Percentiles rank a stretch among this genome's conserved stretches.
These are phyloP conservation scores for Psilocybe cyanescens DNA, from an alignment of 768 basidiomycete genomes.

Conservation along the genomic window DNA sequence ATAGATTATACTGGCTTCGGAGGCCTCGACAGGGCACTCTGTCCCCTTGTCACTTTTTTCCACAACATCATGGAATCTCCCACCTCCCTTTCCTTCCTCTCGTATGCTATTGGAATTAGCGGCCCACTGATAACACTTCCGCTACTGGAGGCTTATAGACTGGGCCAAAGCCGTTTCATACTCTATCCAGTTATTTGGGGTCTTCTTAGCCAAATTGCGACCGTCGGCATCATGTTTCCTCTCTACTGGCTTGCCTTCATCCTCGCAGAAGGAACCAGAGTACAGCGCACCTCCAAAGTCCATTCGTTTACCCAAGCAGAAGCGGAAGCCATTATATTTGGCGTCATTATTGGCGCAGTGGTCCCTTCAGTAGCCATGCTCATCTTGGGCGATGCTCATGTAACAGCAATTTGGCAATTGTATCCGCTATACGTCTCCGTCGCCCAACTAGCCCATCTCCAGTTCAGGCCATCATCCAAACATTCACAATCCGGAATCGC, in stretches of 20 bases:
- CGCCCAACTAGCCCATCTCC: conserved; percentile 41
- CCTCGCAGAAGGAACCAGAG: conserved; percentile 37
- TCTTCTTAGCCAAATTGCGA: conserved; percentile 42
- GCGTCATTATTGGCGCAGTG: conserved; percentile 43
- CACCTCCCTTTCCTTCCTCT: conserved; percentile 32
- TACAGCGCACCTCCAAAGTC: conserved; percentile 18
- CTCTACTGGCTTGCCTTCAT: conserved; percentile 53
- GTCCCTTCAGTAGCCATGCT: conserved; percentile 54
- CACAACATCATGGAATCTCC: conserved; percentile 40
- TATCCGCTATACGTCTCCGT: conserved; percentile 53
- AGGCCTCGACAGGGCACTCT: conserved; percentile 43
- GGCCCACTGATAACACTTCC: conserved; percentile 44
- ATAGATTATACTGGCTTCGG: conserved; percentile 42
- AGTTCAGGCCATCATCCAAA: conserved; percentile 38
- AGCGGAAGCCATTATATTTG: conserved; percentile 57
- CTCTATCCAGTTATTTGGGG: conserved; percentile 46
- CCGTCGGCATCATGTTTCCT: conserved; percentile 48
- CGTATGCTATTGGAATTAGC: conserved; percentile 39
- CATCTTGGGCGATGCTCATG: conserved; percentile 38
- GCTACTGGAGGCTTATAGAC: conserved; percentile 47
- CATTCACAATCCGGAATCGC: conserved; percentile 38
- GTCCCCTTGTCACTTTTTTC: conserved; percentile 51
- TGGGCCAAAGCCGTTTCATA: conserved; percentile 35
- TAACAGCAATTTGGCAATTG: conserved; percentile 59
- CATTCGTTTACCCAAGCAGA: conserved; percentile 40